Conservation (phyloP, 2,329 filamentous ascomycete species). For the Biscogniauxia marginata region DNA sequence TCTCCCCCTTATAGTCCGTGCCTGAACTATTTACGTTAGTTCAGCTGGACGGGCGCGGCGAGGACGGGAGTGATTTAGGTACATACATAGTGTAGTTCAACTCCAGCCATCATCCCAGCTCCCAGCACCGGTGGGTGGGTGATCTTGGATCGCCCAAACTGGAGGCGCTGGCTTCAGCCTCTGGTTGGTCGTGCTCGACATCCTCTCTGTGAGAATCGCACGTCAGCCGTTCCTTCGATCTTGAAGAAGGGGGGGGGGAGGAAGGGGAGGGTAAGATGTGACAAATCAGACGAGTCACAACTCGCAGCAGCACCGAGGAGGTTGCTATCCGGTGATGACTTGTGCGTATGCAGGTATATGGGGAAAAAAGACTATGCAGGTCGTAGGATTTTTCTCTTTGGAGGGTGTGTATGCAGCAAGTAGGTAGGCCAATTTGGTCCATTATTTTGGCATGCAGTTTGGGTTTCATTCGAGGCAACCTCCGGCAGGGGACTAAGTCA, state of each 20-base stretch:
- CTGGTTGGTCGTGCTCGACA: background rate
- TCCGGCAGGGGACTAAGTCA: background rate
- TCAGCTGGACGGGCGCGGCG: background rate
- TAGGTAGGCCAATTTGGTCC: background rate
- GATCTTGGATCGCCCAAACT: background rate
- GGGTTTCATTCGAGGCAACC: background rate
- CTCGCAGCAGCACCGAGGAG: background rate
- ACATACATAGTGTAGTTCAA: background rate
- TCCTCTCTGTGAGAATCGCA: background rate
- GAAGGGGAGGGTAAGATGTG: background rate
- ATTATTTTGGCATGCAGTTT: background rate
- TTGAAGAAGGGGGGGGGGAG: background rate
- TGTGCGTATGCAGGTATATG: background rate
- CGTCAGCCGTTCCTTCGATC: background rate
- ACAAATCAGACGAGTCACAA: background rate
- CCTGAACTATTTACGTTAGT: conserved; percentile 1
- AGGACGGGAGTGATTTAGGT: background rate
- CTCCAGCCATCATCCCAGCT: background rate
- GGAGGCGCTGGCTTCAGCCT: background rate
- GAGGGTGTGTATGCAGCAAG: background rate
- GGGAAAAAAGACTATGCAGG: background rate
- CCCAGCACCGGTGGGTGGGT: background rate
- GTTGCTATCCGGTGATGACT: background rate
- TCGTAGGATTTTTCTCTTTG: background rate
- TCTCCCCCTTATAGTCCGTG: conserved; percentile 4